phyloP scores from a whole-genome alignment of 306 rosid species.

The Pterocarpus macrocarpus region DNA sequence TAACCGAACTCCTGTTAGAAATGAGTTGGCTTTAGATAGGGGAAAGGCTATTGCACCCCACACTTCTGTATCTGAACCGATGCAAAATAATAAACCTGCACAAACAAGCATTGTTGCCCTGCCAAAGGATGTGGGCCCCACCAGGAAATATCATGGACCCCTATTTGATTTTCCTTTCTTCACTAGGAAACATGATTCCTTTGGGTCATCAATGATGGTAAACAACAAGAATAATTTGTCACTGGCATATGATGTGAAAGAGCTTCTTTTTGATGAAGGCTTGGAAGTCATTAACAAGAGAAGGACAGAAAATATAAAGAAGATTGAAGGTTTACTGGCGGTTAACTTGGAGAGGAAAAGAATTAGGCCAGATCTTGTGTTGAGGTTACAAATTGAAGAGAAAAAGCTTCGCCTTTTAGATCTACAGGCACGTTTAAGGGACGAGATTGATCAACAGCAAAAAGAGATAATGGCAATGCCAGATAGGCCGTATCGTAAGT shows the following conservation, averaged over 20 bases:
- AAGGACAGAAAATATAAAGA: slow-evolving; percentile 79
- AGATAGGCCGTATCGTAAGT: slow-evolving; percentile 94
- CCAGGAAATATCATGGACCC: slow-evolving; percentile 95
- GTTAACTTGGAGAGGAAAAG: slow-evolving; percentile 93
- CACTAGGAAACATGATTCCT: slow-evolving; percentile 91
- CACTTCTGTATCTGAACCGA: slow-evolving; percentile 63
- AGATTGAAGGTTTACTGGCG: slow-evolving; percentile 89
- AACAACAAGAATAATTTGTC: slow-evolving; percentile 75
- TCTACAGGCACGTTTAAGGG: slow-evolving; percentile 91
- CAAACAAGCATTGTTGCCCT: slow-evolving; percentile 63
- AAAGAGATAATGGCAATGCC: slow-evolving; percentile 99
- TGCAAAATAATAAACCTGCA: slow-evolving; percentile 70
- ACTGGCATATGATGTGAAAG: slow-evolving; percentile 89
- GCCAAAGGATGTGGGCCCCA: slow-evolving; percentile 70
- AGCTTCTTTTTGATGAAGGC: slow-evolving; percentile 94
- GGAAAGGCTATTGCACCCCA: slow-evolving; percentile 83
- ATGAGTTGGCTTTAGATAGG: slow-evolving; percentile 69
- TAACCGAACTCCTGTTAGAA: slow-evolving; percentile 63
- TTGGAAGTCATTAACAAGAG: slow-evolving; percentile 77
- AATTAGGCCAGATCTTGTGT: slow-evolving; percentile 93
- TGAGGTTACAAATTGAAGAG: slow-evolving; percentile 94
- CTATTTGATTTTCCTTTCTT: slow-evolving; percentile 97
- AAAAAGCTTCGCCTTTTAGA: slow-evolving; percentile 90
- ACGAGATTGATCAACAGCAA: slow-evolving; percentile 96
- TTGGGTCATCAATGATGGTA: slow-evolving; percentile 81